Conservation (phyloP, 2,329 filamentous ascomycete genomes). For the Rutstroemia sp. region DNA sequence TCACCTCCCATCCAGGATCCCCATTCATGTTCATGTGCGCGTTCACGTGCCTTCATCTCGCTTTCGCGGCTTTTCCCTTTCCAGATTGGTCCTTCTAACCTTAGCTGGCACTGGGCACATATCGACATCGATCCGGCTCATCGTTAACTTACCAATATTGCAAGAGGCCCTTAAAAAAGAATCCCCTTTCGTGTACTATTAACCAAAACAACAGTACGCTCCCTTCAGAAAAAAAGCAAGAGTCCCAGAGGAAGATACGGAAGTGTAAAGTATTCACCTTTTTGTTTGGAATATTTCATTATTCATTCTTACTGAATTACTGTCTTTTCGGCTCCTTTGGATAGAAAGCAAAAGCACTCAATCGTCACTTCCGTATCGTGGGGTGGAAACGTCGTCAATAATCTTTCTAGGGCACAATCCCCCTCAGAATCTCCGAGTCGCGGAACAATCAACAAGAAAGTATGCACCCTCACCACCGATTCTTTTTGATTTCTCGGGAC, state of each 20-base stretch:
- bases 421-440: background rate
- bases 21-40: no score
- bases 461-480: background rate
- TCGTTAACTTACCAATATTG: no score
- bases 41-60: no score
- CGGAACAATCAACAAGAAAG: background rate
- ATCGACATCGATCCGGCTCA: no score
- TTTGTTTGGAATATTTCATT: background rate
- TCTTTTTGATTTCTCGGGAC: background rate
- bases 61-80: no score
- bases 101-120: no score
- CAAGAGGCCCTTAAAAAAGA: no score
- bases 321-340: background rate
- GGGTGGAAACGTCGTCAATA: background rate
- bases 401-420: background rate
- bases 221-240: background rate
- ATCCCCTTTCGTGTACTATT: no score
- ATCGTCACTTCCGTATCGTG: background rate
- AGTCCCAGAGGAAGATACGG: background rate
- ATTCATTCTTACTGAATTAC: background rate
- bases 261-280: background rate
- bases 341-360: background rate
- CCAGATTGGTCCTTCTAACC: no score
- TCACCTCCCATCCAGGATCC: no score
- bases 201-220: background rate